phyloP scores from a whole-genome alignment of 805 yeast species.

The Myxozyma nipponensis region DNA sequence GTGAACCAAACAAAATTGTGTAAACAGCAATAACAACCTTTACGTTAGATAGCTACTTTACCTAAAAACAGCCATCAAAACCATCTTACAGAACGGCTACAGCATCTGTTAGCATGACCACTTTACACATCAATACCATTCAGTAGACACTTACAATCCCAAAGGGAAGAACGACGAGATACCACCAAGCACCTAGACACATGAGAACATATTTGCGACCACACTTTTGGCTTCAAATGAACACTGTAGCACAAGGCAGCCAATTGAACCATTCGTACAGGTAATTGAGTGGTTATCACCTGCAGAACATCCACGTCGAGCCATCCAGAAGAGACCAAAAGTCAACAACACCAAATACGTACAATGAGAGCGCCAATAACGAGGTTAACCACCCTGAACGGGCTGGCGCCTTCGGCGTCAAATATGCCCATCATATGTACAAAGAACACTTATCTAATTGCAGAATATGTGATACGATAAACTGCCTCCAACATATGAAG shows the following conservation, averaged over 20 bases:
- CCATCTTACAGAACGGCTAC: neutral
- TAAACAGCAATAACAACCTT: constrained; percentile 34
- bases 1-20: constrained; percentile 35
- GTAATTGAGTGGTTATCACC: no score
- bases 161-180: constrained; percentile 23
- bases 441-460: no score
- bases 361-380: constrained; percentile 34
- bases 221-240: no score
- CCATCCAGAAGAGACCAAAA: no score
- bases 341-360: neutral
- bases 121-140: neutral
- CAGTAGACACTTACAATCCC: constrained; percentile 15
- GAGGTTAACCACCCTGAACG: constrained; percentile 36
- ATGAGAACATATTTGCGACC: neutral
- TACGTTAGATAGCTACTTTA: no score
- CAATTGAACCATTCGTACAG: no score
- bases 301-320: no score
- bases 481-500: no score
- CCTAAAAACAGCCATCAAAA: no score
- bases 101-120: neutral
- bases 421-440: constrained; percentile 10
- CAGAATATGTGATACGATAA: no score
- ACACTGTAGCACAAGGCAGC: no score
- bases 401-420: constrained; percentile 31
- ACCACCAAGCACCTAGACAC: constrained; percentile 25